A percentile compares a stretch with the other conserved stretches of the same genome.
These are phyloP conservation scores for Candida ponderosae DNA, from an alignment of 805 yeast species.

Conservation along the genomic window DNA sequence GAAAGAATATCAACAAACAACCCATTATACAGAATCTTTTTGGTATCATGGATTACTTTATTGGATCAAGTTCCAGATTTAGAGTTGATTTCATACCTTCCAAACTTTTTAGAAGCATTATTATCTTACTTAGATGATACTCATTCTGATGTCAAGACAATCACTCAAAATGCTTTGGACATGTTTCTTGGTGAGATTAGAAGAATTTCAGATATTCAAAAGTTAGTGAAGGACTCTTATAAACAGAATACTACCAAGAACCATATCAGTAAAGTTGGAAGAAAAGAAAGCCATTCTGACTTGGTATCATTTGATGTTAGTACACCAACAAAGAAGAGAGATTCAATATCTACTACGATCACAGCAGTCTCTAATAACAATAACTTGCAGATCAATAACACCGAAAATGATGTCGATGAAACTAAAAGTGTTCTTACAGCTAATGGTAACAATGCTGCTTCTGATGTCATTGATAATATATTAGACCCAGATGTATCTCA, in stretches of 20 bases:
- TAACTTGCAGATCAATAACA: too few species aligned
- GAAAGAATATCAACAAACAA: constrained; percentile 90
- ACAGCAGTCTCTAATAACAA: neutral
- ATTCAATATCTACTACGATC: neutral
- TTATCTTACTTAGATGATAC: constrained; percentile 74
- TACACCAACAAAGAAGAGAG: constrained; percentile 17
- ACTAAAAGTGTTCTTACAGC: neutral
- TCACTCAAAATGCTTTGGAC: constrained; percentile 72
- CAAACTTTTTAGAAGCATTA: constrained; percentile 82
- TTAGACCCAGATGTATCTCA: too few species aligned
- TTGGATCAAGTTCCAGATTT: constrained; percentile 88
- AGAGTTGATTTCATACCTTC: constrained; percentile 79
- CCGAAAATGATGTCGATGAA: neutral
- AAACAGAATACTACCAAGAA: constrained; percentile 9
- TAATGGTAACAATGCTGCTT: constrained; percentile 1
- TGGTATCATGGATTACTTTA: constrained; percentile 91
- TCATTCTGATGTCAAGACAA: constrained; percentile 79
- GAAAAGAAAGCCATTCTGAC: constrained; percentile 4
- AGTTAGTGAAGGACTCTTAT: constrained; percentile 31
- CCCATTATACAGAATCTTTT: constrained; percentile 85
- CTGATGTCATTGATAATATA: too few species aligned
- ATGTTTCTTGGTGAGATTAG: constrained; percentile 73
- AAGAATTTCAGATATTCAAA: constrained; percentile 63
- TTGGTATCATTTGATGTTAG: constrained; percentile 10
- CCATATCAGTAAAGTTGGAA: constrained; percentile 5